phyloP scores from a whole-genome alignment of 306 rosid species.

The Cercis canadensis region DNA sequence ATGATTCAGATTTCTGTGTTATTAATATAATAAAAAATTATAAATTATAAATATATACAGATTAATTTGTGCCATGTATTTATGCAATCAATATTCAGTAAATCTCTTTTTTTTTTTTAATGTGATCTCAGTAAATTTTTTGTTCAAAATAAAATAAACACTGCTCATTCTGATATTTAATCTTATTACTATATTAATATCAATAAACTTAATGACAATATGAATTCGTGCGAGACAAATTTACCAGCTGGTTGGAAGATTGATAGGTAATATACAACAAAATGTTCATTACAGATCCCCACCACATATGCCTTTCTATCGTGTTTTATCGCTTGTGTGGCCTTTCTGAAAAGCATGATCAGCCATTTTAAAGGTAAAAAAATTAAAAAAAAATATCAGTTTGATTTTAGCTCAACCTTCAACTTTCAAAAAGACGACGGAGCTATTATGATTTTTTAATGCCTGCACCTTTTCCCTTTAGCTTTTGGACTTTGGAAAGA shows the following conservation, averaged over 20 bases:
- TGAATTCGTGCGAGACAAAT: no score
- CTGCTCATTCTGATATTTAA: no score
- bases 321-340: constrained; percentile 10
- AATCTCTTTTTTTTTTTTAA: no score
- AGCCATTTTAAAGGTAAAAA: background rate
- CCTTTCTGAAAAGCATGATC: constrained; percentile 30
- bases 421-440: constrained; percentile 50
- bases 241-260: background rate
- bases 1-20: no score
- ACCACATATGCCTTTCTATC: constrained; percentile 4
- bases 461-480: constrained; percentile 34
- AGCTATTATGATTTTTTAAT: constrained; percentile 25
- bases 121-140: no score
- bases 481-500: constrained; percentile 44
- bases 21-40: no score
- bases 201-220: no score
- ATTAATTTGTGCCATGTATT: no score
- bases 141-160: no score
- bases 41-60: no score
- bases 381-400: background rate
- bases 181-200: no score
- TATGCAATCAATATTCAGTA: no score
- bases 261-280: background rate
- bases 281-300: background rate
- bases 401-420: constrained; percentile 28